Conservation (phyloP, 148 eudicot species). For the Drosera capensis region DNA sequence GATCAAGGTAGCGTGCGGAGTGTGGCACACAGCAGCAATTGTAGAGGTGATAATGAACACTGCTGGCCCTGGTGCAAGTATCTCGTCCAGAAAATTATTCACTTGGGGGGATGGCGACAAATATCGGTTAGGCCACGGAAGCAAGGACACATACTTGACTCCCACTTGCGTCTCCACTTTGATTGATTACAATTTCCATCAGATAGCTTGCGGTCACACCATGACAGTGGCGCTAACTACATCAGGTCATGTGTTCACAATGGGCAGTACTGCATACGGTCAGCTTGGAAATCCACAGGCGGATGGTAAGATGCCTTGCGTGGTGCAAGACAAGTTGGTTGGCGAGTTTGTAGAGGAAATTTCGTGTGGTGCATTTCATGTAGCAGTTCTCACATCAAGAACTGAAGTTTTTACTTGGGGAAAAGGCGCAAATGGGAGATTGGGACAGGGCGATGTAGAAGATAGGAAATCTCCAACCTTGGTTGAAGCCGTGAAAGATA, state of each 20-base stretch:
- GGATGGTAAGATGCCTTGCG: slow-evolving; percentile 46
- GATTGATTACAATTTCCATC: slow-evolving; percentile 51
- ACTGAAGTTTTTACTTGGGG: slow-evolving; percentile 79
- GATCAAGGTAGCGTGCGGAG: slow-evolving; percentile 65
- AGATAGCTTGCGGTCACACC: slow-evolving; percentile 57
- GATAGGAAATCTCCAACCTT: slow-evolving; percentile 53
- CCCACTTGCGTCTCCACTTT: slow-evolving; percentile 64
- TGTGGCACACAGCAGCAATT: slow-evolving; percentile 89
- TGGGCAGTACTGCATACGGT: slow-evolving; percentile 52
- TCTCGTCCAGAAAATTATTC: slow-evolving; percentile 49
- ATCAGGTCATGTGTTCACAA: slow-evolving; percentile 69
- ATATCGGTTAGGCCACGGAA: slow-evolving; percentile 59
- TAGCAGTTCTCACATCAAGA: slow-evolving; percentile 56
- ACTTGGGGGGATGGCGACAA: slow-evolving; percentile 93
- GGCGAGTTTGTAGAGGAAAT: slow-evolving; percentile 76
- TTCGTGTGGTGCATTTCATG: slow-evolving; percentile 58
- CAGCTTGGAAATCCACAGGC: slow-evolving; percentile 59
- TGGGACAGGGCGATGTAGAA: slow-evolving; percentile 65
- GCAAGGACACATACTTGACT: slow-evolving; percentile 35
- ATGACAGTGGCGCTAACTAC: slow-evolving; percentile 56
- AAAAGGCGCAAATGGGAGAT: slow-evolving; percentile 59
- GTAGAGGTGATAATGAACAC: slow-evolving; percentile 36
- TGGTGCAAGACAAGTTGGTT: slow-evolving; percentile 54
- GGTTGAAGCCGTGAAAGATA: slow-evolving; percentile 54
- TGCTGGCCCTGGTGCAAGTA: slow-evolving; percentile 12